Conservation (phyloP, 306 rosid species). For the Trifolium pratense region DNA sequence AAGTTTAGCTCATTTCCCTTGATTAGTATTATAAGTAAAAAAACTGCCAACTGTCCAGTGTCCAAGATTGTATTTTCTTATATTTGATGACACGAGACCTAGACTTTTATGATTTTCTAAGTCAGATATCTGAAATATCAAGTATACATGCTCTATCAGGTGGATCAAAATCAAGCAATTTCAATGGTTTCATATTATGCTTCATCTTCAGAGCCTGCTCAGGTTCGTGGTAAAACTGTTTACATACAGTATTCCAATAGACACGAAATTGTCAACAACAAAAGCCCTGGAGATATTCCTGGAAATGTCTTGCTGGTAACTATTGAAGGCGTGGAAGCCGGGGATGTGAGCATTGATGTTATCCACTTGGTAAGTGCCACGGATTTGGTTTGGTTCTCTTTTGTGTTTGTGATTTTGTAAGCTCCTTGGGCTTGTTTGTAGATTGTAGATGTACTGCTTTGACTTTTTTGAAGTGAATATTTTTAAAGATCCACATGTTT, state of each 20-base stretch:
- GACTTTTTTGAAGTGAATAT: background rate
- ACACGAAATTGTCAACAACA: conserved; percentile 90
- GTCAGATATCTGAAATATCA: conserved; percentile 15
- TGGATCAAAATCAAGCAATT: conserved; percentile 86
- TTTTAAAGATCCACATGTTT: conserved; percentile 13
- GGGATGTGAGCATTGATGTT: conserved; percentile 93
- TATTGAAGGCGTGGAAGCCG: conserved; percentile 92
- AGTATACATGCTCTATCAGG: conserved; percentile 55
- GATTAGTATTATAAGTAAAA: background rate
- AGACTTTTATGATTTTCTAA: background rate
- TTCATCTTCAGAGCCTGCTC: conserved; percentile 93
- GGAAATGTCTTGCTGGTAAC: conserved; percentile 94
- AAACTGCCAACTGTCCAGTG: background rate
- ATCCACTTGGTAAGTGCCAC: conserved; percentile 76
- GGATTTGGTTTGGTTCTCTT: conserved; percentile 31
- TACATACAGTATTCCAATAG: conserved; percentile 93
- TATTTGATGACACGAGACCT: conserved; percentile 15
- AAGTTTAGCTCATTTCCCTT: background rate
- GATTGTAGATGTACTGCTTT: conserved; percentile 1
- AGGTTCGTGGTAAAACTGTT: conserved; percentile 88
- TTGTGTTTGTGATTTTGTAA: conserved; percentile 15
- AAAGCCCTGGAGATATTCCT: conserved; percentile 93
- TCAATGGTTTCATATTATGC: conserved; percentile 94
- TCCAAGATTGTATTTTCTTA: conserved; percentile 14
- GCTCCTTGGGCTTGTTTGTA: conserved; percentile 16